Base-by-base conservation (phyloP, 306 rosid genomes). In the Cucurbita ficifolia region DNA sequence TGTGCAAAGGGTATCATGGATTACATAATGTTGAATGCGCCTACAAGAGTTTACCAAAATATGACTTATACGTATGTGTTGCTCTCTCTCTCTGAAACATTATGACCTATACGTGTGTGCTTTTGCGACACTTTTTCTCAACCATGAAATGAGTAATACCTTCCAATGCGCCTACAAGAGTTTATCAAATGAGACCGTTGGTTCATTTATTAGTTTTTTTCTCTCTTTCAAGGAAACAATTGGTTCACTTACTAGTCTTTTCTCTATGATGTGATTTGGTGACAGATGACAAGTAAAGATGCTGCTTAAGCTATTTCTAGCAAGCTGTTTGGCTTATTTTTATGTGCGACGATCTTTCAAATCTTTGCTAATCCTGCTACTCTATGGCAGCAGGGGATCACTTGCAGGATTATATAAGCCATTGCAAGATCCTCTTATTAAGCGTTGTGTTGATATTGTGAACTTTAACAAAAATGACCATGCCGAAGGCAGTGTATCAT, bases 1-100 rank as follows among this genome's bases (percentile, higher is more conserved):
- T 93, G 97, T 85, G 98, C 98, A 70, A 90, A 87, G 88, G 97
- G 98, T 74, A 94, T 94, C 81, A 76, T 94, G 96, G 97, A 94
- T 84, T 94, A 90, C 89, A 85, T 94, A 64, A 90, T 82, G 97
- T 83, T 94, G 92, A 94, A 90, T 82, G 98, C 97, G 59, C 98
- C 97, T 54, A 39, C 87, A 69, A 89, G 87, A 85, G 88, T 90
- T 79, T 90, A 89, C 84, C 87, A 88, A 87, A 94, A 79, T 79
- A 82, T 94, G 98, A 90, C 92, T 73, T 90, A 89, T 87, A 82
- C 24, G 96, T 90, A 90, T 71, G 96, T 51, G 21, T 51, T 51
- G 55, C 55, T 51, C 21, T 14, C 18, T 17, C 55, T 16, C n/a
- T n/a, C n/a, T n/a, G 21, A 51, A 51, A 51, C 19, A 16, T 8